Evolutionary conservation across 169 alveolate species (phyloP), one percentile per base, ranked within the genome.

Genomic region (Eimeria zaria): DNA sequence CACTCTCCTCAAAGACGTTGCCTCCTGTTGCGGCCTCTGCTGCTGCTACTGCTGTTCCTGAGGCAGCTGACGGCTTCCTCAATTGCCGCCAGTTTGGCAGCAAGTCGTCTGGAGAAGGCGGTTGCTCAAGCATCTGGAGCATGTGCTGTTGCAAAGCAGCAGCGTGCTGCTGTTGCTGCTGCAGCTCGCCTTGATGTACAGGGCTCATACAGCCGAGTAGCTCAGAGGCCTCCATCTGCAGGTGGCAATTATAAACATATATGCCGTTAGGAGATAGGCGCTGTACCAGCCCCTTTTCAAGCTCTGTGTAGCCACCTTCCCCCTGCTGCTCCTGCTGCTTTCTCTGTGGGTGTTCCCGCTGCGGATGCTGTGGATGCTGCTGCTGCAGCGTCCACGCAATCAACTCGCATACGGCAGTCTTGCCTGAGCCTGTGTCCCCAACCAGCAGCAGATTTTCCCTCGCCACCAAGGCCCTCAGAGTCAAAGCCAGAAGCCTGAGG

Each of bases 401-500:
- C 80, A 98, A 97, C 97, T 99, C 99, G 39, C 99, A 98, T 8
- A 99, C 98, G 69, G 99, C 99, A 8, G 99, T 99, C 95, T 99
- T 99, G n/a, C 99, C 99, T 64, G 99, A 98, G 18, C 99, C 99
- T 4, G 99, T 99, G 95, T 99, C 99, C 8, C 99, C 99, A n/a
- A 99, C 99, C 46, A 99, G 98, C 73, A 99, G 98, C 44, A 99
- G 99, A 14, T 99, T 99, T 96, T 99, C 99, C 16, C 99, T 97
- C 97, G 98, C 97, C 39, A 97, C 97, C 58, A 99, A 96, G 81
- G 99, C 99, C 94, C 99, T 98, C 95, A 98, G 98, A 30, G 99
- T 98, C 60, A 99, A 97, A 44, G 99, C 98, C 69, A 98, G 60
- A 91, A 99, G 95, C 73, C 99, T 98, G 96, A 98, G 95, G 62